phyloP scores from a whole-genome alignment of 2,329 filamentous ascomycete genomes.

The Pyrenophora graminea region DNA sequence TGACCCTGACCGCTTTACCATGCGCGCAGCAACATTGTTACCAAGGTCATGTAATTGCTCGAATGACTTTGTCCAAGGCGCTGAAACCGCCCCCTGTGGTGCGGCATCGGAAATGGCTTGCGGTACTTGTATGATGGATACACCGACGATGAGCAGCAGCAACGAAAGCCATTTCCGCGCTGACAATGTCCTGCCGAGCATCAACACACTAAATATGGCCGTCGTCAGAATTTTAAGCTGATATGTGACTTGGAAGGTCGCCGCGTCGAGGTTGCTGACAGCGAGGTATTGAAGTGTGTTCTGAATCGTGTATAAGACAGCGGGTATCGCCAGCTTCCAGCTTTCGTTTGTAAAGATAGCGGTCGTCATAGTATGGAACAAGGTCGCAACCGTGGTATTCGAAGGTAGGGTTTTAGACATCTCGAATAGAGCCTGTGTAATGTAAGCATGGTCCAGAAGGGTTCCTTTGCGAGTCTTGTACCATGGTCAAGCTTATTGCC shows the following conservation, averaged over 20 bases:
- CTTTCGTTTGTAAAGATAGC: constrained; percentile 87
- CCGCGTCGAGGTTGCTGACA: constrained; percentile 86
- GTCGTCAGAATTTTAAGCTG: constrained; percentile 94
- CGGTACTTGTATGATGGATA: constrained; percentile 83
- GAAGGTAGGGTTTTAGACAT: constrained; percentile 77
- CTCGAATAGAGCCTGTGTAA: constrained; percentile 71
- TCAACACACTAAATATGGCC: constrained; percentile 79
- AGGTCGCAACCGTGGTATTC: constrained; percentile 76
- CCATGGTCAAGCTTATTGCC: constrained; percentile 78
- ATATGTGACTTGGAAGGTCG: constrained; percentile 91
- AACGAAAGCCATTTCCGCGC: constrained; percentile 79
- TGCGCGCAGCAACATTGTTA: constrained; percentile 53
- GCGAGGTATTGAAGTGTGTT: constrained; percentile 94
- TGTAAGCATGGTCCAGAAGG: not conserved
- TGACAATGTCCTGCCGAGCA: constrained; percentile 73
- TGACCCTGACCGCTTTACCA: constrained; percentile 73
- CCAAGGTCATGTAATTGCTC: constrained; percentile 73
- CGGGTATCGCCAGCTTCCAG: constrained; percentile 92
- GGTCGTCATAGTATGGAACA: constrained; percentile 78
- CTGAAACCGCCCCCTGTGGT: constrained; percentile 62
- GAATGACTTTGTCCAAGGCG: constrained; percentile 77
- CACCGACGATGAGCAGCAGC: constrained; percentile 76
- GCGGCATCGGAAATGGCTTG: constrained; percentile 59
- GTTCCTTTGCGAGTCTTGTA: not conserved
- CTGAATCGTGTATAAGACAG: constrained; percentile 84